These are phyloP conservation scores for Sanghuangporus weigelae DNA, from an alignment of 1,284 basidiomycete species.

Conservation along the genomic window DNA sequence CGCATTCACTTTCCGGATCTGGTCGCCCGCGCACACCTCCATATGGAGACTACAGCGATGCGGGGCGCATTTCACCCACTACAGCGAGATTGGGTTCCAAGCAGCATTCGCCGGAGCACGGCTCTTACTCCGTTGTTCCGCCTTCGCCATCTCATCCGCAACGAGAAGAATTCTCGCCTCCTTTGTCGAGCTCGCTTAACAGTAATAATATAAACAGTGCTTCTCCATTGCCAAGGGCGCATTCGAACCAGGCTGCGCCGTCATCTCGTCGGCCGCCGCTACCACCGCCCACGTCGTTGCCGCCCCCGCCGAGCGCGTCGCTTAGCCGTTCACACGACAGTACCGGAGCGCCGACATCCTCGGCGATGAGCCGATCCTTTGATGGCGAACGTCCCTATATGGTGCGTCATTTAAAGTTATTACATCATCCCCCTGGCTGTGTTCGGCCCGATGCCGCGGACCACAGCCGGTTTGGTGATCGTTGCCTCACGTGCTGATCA, in stretches of 20 bases:
- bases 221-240: slow-evolving; percentile 3
- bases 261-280: slow-evolving; percentile 1
- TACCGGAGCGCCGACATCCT: slow-evolving; percentile 1
- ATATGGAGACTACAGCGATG: slow-evolving; percentile 7
- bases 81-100: background rate
- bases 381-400: slow-evolving; percentile 11
- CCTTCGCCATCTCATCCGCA: background rate
- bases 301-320: slow-evolving; percentile 10
- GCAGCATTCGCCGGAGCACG: slow-evolving; percentile 1
- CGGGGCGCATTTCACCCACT: background rate
- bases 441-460: background rate
- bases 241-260: background rate
- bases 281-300: slow-evolving; percentile 5
- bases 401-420: slow-evolving; percentile 12
- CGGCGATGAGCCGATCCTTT: slow-evolving; percentile 14
- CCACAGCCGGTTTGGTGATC: background rate
- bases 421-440: background rate
- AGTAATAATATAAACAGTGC: background rate
- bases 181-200: background rate
- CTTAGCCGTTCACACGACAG: background rate
- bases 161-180: slow-evolving; percentile 6
- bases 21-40: slow-evolving; percentile 6
- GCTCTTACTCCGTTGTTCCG: slow-evolving; percentile 12
- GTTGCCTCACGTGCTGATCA: background rate
- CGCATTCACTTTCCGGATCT: slow-evolving; percentile 4